Evolutionary conservation across 306 rosid genomes (phyloP), one percentile per base, ranked within the genome.

Genomic region (Fragaria iinumae): DNA sequence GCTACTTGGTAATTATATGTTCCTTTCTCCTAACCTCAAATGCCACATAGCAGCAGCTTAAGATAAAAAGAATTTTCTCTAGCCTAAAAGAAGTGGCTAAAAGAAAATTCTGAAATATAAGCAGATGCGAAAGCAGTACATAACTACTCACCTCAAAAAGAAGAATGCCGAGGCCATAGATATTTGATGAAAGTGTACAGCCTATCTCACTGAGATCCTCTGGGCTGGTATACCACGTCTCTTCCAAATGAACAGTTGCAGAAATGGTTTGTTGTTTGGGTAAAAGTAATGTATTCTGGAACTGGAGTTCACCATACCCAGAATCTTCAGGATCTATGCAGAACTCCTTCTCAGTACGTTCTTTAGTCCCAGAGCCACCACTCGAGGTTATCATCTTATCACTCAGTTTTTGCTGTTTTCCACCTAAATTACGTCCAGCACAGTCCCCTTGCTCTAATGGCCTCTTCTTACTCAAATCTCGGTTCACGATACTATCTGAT

Each of bases 121-220:
- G 5, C 59, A 34, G 64, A 53, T 32, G 21, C 44, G 12, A 17
- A 74, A 73, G 68, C 50, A 5, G n/a, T 67, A 36, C 74, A 77
- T 59, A 53, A 50, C 57, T 79, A 23, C 83, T 60, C 72, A 87
- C 97, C 93, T 91, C 93, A 75, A 91, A 89, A 74, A 91, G 87
- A 56, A 91, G 89, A 80, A 89, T 80, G 48, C 97, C 97, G 20
- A 91, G 93, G 74, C 88, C 76, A 79, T 91, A 89, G 44, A 91
- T 81, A 81, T 89, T 89, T 67, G 94, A 89, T 43, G 91, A 67
- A 66, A 78, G 81, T 5, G 89, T 78, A 73, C 80, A 89, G 68
- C 60, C 48, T 78, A 82, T 82, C 32, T 63, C 82, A 41, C 77
- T 64, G 73, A 86, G 76, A 80, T 75, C 77, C 81, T 86, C 96